Base-by-base conservation (phyloP, 352 stramenopile genomes). In the Thalassiosira ordinaria region DNA sequence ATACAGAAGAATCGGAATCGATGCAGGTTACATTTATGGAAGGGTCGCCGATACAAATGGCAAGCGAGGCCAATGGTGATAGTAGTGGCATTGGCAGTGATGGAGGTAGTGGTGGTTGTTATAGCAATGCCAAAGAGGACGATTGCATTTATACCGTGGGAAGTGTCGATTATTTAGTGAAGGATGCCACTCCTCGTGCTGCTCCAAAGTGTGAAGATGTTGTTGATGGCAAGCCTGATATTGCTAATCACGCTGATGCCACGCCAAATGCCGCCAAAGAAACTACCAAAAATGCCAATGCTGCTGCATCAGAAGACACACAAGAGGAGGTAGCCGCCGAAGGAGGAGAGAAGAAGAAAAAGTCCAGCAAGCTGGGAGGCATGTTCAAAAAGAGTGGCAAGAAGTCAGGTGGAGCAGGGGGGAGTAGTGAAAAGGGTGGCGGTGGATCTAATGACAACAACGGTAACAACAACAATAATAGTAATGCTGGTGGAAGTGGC, bases 21-120 rank as follows among this genome's bases (percentile, higher is more conserved):
- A 72, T 78, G 69, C 69, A 78, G 41, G 53, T 78, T 29, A 37
- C n/a, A 7, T 22, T 78, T 20, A 18, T 61, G 1, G 51, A 49
- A 14, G 59, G 22, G 16, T 20, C 39, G 2, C 16, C 37, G n/a
- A n/a, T n/a, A n/a, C n/a, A n/a, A n/a, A n/a, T n/a, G n/a, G n/a
- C n/a, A n/a, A n/a, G n/a, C n/a, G n/a, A n/a, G n/a, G n/a, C n/a
- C n/a, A n/a, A n/a, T n/a, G n/a, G n/a, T n/a, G n/a, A n/a, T n/a
- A n/a, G n/a, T n/a, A n/a, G n/a, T n/a, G n/a, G n/a, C n/a, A n/a
- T n/a, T n/a, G n/a, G n/a, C n/a, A n/a, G n/a, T n/a, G n/a, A n/a
- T n/a, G n/a, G n/a, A n/a, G n/a, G n/a, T n/a, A n/a, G n/a, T n/a
- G n/a, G n/a, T n/a, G n/a, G n/a, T n/a, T n/a, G n/a, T n/a, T n/a